phyloP scores from a whole-genome alignment of 306 rosid species.

The Cicer yamashitae region DNA sequence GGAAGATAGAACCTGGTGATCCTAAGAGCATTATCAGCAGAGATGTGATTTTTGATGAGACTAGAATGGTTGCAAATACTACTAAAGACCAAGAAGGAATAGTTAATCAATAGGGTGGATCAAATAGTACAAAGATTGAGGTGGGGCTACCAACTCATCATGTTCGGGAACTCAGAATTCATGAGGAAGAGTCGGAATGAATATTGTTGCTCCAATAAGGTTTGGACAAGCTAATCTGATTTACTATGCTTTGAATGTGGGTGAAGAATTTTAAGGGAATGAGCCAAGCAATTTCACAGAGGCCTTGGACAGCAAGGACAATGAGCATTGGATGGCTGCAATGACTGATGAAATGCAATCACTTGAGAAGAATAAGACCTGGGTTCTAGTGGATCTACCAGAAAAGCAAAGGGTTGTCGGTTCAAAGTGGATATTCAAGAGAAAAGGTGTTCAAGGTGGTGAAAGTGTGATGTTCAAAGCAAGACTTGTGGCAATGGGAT shows the following conservation, averaged over 20 bases:
- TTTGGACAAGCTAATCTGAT: slow-evolving; percentile 26
- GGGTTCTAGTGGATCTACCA: not conserved
- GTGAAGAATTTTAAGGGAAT: not conserved
- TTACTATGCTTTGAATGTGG: not conserved
- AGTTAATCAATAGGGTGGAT: too few relatives aligned
- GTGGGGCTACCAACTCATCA: too few relatives aligned
- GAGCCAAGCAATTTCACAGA: not conserved
- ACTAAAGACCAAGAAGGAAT: too few relatives aligned
- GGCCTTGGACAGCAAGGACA: not conserved
- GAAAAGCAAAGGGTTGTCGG: not conserved
- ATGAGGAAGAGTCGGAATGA: not conserved
- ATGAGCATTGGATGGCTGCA: not conserved
- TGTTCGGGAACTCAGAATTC: too few relatives aligned
- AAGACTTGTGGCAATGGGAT: too few relatives aligned
- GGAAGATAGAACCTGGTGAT: too few relatives aligned
- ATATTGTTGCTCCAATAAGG: too few relatives aligned
- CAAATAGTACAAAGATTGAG: too few relatives aligned
- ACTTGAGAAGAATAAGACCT: not conserved
- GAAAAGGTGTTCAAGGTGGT: not conserved
- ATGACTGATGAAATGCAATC: not conserved
- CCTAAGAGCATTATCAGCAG: too few relatives aligned
- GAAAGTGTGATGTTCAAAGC: too few relatives aligned
- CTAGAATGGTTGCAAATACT: too few relatives aligned
- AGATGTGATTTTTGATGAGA: too few relatives aligned
- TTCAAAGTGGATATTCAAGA: not conserved